phyloP scores from a whole-genome alignment of 345 rosid species.

The Camelina hispida region DNA sequence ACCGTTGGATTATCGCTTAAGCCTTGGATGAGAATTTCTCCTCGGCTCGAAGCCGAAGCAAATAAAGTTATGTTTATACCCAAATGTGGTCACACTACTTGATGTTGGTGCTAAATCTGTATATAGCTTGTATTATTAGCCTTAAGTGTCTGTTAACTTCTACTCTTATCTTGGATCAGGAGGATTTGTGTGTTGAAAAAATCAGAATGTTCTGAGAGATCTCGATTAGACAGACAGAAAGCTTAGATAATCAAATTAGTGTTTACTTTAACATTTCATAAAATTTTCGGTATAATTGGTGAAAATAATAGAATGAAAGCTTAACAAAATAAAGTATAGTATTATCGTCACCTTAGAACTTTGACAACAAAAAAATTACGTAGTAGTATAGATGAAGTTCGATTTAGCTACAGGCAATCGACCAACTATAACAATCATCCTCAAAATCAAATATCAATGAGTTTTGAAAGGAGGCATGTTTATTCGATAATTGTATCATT shows the following conservation, averaged over 20 bases:
- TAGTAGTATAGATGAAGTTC: too few relatives aligned
- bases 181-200: conserved; percentile 1
- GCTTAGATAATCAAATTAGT: background rate
- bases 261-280: background rate
- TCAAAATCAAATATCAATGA: too few relatives aligned
- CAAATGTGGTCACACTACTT: background rate
- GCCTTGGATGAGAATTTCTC: conserved; percentile 60
- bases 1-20: conserved; percentile 69
- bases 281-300: background rate
- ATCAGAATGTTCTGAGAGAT: conserved; percentile 16
- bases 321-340: background rate
- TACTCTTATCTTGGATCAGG: conserved; percentile 15
- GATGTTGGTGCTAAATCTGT: conserved; percentile 31
- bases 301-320: background rate
- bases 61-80: conserved; percentile 30
- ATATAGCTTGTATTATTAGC: conserved; percentile 34
- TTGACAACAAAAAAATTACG: too few relatives aligned
- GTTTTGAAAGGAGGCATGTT: too few relatives aligned
- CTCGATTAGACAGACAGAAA: background rate
- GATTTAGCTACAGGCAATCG: too few relatives aligned
- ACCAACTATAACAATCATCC: too few relatives aligned
- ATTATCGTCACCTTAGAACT: too few relatives aligned
- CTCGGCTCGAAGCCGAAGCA: background rate
- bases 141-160: conserved; percentile 9
- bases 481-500: too few relatives aligned